Conservation (phyloP, 352 stramenopile genomes). For the Phytophthora syringae region DNA sequence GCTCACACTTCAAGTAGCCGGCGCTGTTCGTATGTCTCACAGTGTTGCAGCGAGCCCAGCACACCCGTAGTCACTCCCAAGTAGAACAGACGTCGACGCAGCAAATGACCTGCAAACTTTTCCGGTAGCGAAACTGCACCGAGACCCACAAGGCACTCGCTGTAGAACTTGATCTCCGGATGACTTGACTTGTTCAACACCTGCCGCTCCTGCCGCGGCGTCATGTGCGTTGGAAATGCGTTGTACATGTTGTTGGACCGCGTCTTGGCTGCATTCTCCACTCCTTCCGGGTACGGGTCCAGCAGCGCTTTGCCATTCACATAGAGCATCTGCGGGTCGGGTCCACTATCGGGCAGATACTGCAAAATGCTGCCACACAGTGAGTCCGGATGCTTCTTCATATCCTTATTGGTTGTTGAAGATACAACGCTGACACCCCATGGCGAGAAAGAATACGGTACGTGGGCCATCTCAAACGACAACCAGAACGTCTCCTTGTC, state of each 20-base stretch:
- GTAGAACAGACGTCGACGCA: constrained; percentile 44
- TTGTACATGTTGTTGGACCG: constrained; percentile 48
- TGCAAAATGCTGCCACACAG: constrained; percentile 72
- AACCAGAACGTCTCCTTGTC: constrained; percentile 66
- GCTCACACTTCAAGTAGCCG: constrained; percentile 16
- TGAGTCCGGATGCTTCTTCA: constrained; percentile 55
- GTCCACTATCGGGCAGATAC: constrained; percentile 44
- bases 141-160: constrained; percentile 46
- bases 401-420: constrained; percentile 53
- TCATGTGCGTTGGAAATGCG: constrained; percentile 40
- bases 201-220: constrained; percentile 23
- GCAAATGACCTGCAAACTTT: constrained; percentile 37
- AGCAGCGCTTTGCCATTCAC: constrained; percentile 32
- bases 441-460: constrained; percentile 61
- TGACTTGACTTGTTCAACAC: constrained; percentile 12
- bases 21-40: constrained; percentile 29
- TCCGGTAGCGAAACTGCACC: constrained; percentile 38
- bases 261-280: constrained; percentile 31
- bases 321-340: constrained; percentile 22
- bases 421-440: constrained; percentile 59
- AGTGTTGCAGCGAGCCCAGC: constrained; percentile 29
- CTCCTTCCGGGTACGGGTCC: constrained; percentile 32
- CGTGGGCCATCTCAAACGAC: constrained; percentile 27
- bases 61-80: constrained; percentile 30
- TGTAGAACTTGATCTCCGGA: constrained; percentile 21